Percentiles rank a stretch among this genome's conserved stretches.
phyloP scores from a whole-genome alignment of 352 stramenopile species.

The Globisporangium heterothallicum region DNA sequence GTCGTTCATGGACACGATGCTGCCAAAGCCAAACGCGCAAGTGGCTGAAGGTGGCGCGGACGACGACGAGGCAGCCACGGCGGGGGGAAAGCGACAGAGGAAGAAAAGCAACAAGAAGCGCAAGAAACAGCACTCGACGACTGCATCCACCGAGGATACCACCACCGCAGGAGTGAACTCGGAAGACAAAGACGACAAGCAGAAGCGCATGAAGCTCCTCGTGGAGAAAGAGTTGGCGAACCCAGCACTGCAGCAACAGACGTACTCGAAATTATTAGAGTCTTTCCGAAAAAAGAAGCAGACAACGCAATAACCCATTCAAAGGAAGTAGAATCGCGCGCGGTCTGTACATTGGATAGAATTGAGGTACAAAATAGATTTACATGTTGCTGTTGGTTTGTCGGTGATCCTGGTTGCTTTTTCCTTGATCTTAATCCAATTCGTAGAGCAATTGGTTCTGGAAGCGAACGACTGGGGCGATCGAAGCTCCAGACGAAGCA shows the following conservation, averaged over 20 bases:
- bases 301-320: too few relatives aligned
- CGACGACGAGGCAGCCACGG: conserved; percentile 6
- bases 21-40: conserved; percentile 49
- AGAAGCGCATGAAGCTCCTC: conserved; percentile 59
- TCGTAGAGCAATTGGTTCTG: conserved; percentile 75
- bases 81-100: conserved; percentile 17
- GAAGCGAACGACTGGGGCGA: conserved; percentile 33
- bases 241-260: conserved; percentile 47
- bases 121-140: conserved; percentile 46
- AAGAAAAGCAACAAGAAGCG: conserved; percentile 66
- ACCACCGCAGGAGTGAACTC: conserved; percentile 17
- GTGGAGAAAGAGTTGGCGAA: conserved; percentile 66
- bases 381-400: conserved; percentile 11
- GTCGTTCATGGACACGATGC: conserved; percentile 86
- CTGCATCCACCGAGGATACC: conserved; percentile 1
- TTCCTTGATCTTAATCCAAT: conserved; percentile 38
- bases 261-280: conserved; percentile 66
- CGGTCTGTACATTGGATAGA: not conserved
- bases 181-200: conserved; percentile 29
- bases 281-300: conserved; percentile 54
- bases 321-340: too few relatives aligned
- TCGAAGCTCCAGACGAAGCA: too few relatives aligned
- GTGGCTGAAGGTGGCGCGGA: conserved; percentile 3
- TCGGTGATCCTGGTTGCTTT: not conserved
- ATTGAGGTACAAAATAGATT: conserved; percentile 18